A percentile compares a stretch with the other conserved stretches of the same genome.
phyloP scores from a whole-genome alignment of 2,329 filamentous ascomycete species.

The Scolecobasidium constrictum region DNA sequence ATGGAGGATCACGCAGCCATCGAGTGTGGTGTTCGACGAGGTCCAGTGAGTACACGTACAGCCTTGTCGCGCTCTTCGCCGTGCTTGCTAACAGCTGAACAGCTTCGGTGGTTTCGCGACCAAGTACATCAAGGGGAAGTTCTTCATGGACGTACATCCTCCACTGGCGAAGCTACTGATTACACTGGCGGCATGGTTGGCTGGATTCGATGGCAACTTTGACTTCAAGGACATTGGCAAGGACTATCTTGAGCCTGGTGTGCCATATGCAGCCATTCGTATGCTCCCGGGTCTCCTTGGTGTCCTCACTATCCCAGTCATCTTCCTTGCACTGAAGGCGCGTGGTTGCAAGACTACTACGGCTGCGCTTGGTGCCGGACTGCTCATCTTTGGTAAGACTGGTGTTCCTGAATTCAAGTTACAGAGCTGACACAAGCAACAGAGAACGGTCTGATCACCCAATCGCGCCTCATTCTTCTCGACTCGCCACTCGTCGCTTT shows the following conservation, averaged over 20 bases:
- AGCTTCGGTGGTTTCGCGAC: constrained; percentile 97
- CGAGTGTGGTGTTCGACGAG: constrained; percentile 96
- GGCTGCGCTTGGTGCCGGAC: constrained; percentile 67
- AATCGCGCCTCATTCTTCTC: constrained; percentile 89
- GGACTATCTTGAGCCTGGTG: constrained; percentile 87
- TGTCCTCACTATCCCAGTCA: constrained; percentile 76
- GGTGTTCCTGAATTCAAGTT: constrained; percentile 8
- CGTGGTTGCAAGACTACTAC: constrained; percentile 80
- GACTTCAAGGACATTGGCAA: constrained; percentile 99
- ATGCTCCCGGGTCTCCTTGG: constrained; percentile 84
- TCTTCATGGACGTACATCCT: constrained; percentile 99
- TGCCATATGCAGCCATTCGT: constrained; percentile 97
- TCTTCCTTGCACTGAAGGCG: constrained; percentile 91
- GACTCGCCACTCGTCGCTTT: constrained; percentile 91
- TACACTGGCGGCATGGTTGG: constrained; percentile 86
- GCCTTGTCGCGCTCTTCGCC: not conserved
- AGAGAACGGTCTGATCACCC: constrained; percentile 94
- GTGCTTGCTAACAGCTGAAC: constrained; percentile 15
- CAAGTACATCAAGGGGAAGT: constrained; percentile 98
- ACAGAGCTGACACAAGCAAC: constrained; percentile 11
- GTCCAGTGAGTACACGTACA: constrained; percentile 70
- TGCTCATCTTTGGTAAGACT: constrained; percentile 76
- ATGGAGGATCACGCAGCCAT: constrained; percentile 92
- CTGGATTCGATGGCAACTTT: constrained; percentile 89
- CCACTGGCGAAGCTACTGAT: constrained; percentile 94